Conservation (phyloP, 495 filamentous ascomycete genomes). For the Daldinia concentrica region DNA sequence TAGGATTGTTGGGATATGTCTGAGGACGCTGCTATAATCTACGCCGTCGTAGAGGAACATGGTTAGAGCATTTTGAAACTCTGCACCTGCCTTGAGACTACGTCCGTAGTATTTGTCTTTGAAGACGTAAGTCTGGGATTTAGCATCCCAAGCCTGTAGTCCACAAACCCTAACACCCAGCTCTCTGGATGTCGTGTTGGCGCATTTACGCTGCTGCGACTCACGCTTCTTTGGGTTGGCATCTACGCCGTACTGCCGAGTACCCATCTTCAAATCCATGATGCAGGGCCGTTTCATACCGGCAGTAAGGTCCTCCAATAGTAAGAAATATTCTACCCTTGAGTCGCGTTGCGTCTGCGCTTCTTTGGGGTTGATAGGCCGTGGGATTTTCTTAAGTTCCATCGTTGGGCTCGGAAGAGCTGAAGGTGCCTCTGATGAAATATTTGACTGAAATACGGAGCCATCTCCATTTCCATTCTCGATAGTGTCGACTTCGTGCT, state of each 20-base stretch:
- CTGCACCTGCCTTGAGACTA: slow-evolving; percentile 83
- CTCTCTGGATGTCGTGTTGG: slow-evolving; percentile 88
- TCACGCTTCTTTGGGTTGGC: slow-evolving; percentile 90
- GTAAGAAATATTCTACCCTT: slow-evolving; percentile 88
- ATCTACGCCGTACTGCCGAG: slow-evolving; percentile 97
- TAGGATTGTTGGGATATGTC: slow-evolving; percentile 87
- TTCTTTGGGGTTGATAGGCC: slow-evolving; percentile 76
- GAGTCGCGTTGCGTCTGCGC: slow-evolving; percentile 70
- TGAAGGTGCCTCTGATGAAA: slow-evolving; percentile 41
- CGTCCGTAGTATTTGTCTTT: slow-evolving; percentile 98
- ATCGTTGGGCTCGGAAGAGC: slow-evolving; percentile 42
- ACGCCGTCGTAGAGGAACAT: slow-evolving; percentile 93
- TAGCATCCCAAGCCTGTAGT: slow-evolving; percentile 93
- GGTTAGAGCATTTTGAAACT: slow-evolving; percentile 89
- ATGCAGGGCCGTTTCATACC: slow-evolving; percentile 97
- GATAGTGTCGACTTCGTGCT: not conserved
- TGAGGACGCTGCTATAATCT: slow-evolving; percentile 75
- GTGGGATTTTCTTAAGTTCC: slow-evolving; percentile 53
- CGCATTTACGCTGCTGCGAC: slow-evolving; percentile 92
- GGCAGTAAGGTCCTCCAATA: slow-evolving; percentile 95
- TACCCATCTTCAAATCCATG: slow-evolving; percentile 98
- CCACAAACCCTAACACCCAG: slow-evolving; percentile 94
- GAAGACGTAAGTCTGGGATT: slow-evolving; percentile 82
- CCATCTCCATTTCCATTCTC: slow-evolving; percentile 18
- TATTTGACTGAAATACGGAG: slow-evolving; percentile 25